Evolutionary conservation across 2,329 filamentous ascomycete genomes (phyloP).

Genomic region (Penicillium digitatum): DNA sequence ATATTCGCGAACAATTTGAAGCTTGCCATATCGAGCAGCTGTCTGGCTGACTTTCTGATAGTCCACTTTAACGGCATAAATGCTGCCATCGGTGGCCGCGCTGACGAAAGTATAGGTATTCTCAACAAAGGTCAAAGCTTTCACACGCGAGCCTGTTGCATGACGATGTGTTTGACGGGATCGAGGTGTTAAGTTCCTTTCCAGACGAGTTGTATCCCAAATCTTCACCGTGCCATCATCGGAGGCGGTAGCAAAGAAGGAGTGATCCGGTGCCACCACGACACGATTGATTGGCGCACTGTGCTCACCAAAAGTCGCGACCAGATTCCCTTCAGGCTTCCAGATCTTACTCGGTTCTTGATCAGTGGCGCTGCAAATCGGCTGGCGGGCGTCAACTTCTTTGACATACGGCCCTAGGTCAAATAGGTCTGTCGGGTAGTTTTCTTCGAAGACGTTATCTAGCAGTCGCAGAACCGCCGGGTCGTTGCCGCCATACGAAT

Average conservation of each 20-base stretch:
- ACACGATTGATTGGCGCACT: conserved; percentile 76
- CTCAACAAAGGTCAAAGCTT: conserved; percentile 84
- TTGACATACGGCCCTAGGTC: conserved; percentile 76
- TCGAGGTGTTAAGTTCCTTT: conserved; percentile 84
- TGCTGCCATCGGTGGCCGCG: conserved; percentile 81
- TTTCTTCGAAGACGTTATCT: conserved; percentile 75
- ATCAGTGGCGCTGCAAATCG: conserved; percentile 53
- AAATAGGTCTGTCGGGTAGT: conserved; percentile 57
- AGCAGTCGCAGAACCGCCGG: conserved; percentile 61
- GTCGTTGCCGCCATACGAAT: conserved; percentile 80
- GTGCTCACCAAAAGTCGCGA: conserved; percentile 88
- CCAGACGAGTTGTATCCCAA: conserved; percentile 86
- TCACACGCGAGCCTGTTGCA: conserved; percentile 65
- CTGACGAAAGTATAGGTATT: conserved; percentile 91
- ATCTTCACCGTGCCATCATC: conserved; percentile 88
- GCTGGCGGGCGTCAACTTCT: conserved; percentile 54
- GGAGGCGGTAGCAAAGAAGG: conserved; percentile 90
- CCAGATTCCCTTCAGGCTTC: conserved; percentile 77
- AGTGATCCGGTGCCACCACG: conserved; percentile 78
- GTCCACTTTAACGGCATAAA: conserved; percentile 84
- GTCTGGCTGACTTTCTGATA: conserved; percentile 57
- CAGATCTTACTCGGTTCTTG: conserved; percentile 61
- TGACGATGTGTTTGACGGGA: conserved; percentile 83
- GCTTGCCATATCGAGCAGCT: conserved; percentile 67
- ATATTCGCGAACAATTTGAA: conserved; percentile 73